These are phyloP conservation scores for Hondaea fermentalgiana DNA, from an alignment of 108 stramenopile genomes.

Conservation along the genomic window DNA sequence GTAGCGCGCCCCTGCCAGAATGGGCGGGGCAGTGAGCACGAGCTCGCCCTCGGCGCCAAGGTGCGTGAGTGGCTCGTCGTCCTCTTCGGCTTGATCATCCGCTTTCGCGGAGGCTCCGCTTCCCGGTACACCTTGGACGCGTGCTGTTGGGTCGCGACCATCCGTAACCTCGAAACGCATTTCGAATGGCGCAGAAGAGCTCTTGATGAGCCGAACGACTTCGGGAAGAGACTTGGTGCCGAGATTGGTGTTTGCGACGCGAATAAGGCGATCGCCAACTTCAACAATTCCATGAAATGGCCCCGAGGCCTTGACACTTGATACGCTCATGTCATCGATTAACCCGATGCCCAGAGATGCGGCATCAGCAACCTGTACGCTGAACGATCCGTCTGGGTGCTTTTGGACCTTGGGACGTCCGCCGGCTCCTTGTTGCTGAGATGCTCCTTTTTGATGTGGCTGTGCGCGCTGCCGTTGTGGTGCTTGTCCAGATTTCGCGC, in stretches of 20 bases:
- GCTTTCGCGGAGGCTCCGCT: not conserved
- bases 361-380: not conserved
- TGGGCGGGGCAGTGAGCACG: not conserved
- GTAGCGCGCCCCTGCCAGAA: not conserved
- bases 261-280: not conserved
- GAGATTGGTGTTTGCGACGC: not conserved
- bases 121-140: not conserved
- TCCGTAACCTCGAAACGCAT: not conserved
- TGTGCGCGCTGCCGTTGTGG: not conserved
- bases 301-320: not conserved
- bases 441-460: no score
- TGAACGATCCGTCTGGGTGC: not conserved
- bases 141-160: not conserved
- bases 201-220: not conserved
- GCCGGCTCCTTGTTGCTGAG: no score
- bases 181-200: not conserved
- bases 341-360: not conserved
- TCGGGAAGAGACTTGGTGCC: not conserved
- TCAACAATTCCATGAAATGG: not conserved
- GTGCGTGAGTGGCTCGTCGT: not conserved
- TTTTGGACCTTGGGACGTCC: not conserved
- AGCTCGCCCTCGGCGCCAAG: not conserved
- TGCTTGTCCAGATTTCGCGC: not conserved
- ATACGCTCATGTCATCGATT: not conserved
- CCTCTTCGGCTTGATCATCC: not conserved